A percentile compares a stretch with the other conserved stretches of the same genome.
Evolutionary conservation across 345 rosid species (phyloP).

Genomic region (Brassica incana): DNA sequence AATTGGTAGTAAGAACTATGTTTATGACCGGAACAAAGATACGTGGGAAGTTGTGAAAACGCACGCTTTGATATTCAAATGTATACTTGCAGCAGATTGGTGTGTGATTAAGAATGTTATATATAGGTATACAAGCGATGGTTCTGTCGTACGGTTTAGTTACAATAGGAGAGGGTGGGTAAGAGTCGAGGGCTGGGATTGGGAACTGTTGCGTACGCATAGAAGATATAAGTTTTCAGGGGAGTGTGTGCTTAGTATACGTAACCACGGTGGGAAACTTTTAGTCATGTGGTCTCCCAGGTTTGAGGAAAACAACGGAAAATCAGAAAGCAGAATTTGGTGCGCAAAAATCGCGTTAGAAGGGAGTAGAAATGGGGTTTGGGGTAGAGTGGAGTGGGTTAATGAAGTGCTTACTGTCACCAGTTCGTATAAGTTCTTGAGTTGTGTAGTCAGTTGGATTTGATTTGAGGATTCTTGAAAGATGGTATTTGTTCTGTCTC

Average conservation of each 20-base stretch:
- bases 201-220: neutral
- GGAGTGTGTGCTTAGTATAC: neutral
- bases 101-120: neutral
- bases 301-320: neutral
- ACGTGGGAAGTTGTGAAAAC: neutral
- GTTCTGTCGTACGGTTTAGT: neutral
- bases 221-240: neutral
- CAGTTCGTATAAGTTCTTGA: neutral
- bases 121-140: neutral
- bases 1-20: neutral
- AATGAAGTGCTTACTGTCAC: neutral
- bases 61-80: neutral
- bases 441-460: neutral
- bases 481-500: neutral
- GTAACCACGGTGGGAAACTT: neutral
- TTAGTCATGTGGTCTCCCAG: neutral
- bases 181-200: neutral
- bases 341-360: neutral
- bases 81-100: neutral
- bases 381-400: neutral
- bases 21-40: neutral
- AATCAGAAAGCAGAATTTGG: neutral
- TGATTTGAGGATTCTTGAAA: neutral
- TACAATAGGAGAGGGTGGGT: neutral
- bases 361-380: neutral